Evolutionary conservation across 1,284 basidiomycete species (phyloP).

Genomic region (Coriolopsis trogii): DNA sequence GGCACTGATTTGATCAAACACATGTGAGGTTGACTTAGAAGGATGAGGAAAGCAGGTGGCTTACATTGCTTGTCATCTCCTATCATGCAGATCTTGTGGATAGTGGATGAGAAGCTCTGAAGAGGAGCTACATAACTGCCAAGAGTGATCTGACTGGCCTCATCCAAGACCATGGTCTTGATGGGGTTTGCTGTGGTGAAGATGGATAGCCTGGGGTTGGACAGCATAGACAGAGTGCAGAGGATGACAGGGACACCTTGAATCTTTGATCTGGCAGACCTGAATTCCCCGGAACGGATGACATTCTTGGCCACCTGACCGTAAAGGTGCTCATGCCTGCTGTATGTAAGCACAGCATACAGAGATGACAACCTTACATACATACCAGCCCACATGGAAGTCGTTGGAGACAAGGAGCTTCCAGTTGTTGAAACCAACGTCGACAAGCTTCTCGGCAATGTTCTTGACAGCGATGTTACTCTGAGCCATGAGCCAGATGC

Average conservation of each 20-base stretch:
- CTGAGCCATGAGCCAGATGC: slow-evolving; percentile 75
- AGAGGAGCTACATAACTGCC: slow-evolving; percentile 62
- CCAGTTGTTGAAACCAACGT: slow-evolving; percentile 48
- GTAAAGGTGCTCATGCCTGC: slow-evolving; percentile 79
- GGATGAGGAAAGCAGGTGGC: slow-evolving; percentile 24
- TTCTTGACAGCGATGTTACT: slow-evolving; percentile 72
- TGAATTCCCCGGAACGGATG: slow-evolving; percentile 54
- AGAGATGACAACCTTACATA: background rate
- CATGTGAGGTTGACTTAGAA: background rate
- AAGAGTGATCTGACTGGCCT: slow-evolving; percentile 47
- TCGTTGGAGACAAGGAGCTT: slow-evolving; percentile 60
- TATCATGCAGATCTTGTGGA: slow-evolving; percentile 71
- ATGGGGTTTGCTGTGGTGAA: slow-evolving; percentile 40
- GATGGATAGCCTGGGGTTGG: slow-evolving; percentile 35
- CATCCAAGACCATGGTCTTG: slow-evolving; percentile 43
- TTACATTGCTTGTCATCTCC: slow-evolving; percentile 78
- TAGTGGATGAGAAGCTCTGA: slow-evolving; percentile 39
- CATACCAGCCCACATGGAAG: slow-evolving; percentile 64
- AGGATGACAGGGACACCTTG: slow-evolving; percentile 57
- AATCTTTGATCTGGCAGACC: slow-evolving; percentile 26
- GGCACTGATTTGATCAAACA: slow-evolving; percentile 40
- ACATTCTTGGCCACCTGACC: slow-evolving; percentile 42
- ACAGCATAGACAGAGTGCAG: slow-evolving; percentile 75
- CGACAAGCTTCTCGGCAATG: slow-evolving; percentile 62
- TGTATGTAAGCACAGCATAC: slow-evolving; percentile 32